Evolutionary conservation across 805 yeast genomes (phyloP).

Genomic region (Saturnispora galanensis): DNA sequence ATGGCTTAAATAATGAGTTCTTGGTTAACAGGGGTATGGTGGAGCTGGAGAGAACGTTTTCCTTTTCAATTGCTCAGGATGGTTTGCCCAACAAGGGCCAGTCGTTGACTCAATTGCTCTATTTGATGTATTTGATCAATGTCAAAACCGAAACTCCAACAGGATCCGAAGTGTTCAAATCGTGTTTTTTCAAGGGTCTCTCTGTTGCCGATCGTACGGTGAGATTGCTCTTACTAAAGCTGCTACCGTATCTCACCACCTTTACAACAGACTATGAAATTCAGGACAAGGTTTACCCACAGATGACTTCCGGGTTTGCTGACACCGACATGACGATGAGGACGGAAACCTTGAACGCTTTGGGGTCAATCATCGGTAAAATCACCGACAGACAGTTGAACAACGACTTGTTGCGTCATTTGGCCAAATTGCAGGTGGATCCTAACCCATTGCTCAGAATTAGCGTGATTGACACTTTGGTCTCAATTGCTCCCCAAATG

Average conservation of each 20-base stretch:
- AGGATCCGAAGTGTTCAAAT: conserved; percentile 34
- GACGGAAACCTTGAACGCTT: conserved; percentile 65
- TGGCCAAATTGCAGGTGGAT: conserved; percentile 79
- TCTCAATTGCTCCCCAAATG: conserved; percentile 52
- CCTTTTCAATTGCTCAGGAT: conserved; percentile 15
- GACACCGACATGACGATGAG: conserved; percentile 79
- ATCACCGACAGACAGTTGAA: conserved; percentile 74
- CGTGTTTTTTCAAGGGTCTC: conserved; percentile 56
- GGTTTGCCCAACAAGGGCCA: conserved; percentile 18
- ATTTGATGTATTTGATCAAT: conserved; percentile 30
- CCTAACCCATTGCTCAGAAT: conserved; percentile 68
- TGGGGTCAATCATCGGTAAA: conserved; percentile 46
- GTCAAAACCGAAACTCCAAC: conserved; percentile 18
- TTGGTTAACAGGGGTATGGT: conserved; percentile 61
- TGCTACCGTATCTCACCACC: conserved; percentile 46
- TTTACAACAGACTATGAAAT: conserved; percentile 50
- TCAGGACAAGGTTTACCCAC: conserved; percentile 57
- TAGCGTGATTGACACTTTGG: conserved; percentile 61
- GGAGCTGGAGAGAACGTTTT: conserved; percentile 44
- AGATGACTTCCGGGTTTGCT: conserved; percentile 68
- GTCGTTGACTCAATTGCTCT: conserved; percentile 22
- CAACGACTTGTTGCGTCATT: conserved; percentile 67
- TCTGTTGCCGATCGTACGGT: conserved; percentile 65
- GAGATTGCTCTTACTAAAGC: conserved; percentile 58
- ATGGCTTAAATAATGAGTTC: conserved; percentile 39